Percentiles rank a stretch among this genome's conserved stretches.
Evolutionary conservation across 345 rosid species (phyloP).

Genomic region (Dovyalis caffra): DNA sequence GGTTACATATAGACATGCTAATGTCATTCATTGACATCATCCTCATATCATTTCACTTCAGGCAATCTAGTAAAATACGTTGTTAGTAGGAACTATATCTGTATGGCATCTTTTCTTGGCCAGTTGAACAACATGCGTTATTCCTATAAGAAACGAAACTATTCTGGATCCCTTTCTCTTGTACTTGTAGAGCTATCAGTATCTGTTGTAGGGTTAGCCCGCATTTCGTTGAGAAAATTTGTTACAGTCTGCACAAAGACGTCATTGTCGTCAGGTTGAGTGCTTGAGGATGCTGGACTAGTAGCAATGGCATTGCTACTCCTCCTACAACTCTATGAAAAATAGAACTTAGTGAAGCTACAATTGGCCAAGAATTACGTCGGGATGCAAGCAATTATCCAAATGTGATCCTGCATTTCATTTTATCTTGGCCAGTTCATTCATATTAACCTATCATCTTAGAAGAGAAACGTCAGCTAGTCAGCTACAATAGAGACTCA

Average conservation of each 20-base stretch:
- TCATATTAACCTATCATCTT: no score
- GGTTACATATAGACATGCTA: no score
- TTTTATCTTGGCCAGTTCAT: no score
- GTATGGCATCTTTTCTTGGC: neutral
- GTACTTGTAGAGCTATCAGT: neutral
- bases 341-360: neutral
- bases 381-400: no score
- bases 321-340: conserved; percentile 10
- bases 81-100: neutral
- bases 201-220: conserved; percentile 4
- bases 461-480: no score
- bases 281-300: neutral
- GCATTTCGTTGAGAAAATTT: conserved; percentile 24
- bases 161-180: neutral
- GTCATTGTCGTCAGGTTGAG: conserved; percentile 16
- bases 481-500: no score
- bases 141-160: neutral
- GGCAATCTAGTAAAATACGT: no score
- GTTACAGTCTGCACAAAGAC: conserved; percentile 23
- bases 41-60: no score
- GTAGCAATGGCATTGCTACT: neutral
- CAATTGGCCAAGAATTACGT: no score
- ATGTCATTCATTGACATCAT: no score
- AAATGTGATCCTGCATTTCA: no score
- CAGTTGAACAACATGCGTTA: neutral